phyloP scores from a whole-genome alignment of 2,329 filamentous ascomycete genomes.

The Thermothelomyces thermophilus region DNA sequence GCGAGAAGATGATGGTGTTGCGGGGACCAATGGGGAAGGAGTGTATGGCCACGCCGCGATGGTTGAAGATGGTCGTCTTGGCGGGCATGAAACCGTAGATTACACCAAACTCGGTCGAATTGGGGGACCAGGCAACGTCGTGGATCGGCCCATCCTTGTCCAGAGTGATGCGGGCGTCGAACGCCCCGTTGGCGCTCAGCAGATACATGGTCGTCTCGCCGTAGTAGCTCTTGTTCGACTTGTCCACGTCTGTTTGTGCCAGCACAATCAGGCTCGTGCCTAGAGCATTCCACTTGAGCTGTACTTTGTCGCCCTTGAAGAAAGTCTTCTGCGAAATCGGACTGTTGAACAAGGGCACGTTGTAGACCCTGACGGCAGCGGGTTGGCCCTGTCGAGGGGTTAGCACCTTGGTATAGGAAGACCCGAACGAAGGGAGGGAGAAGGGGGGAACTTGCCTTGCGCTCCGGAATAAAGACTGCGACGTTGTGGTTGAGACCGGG shows the following conservation, averaged over 20 bases:
- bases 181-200: conserved; percentile 81
- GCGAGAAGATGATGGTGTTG: conserved; percentile 93
- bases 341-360: conserved; percentile 75
- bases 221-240: conserved; percentile 98
- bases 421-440: neutral
- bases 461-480: conserved; percentile 90
- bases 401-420: neutral
- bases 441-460: conserved; percentile 67
- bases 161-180: conserved; percentile 84
- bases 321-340: conserved; percentile 97
- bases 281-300: conserved; percentile 93
- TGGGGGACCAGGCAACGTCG: conserved; percentile 97
- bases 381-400: conserved; percentile 65
- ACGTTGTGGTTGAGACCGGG: conserved; percentile 86
- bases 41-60: conserved; percentile 73
- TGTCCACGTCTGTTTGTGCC: conserved; percentile 96
- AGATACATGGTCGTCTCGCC: conserved; percentile 97
- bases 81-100: conserved; percentile 99
- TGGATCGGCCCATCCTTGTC: conserved; percentile 96
- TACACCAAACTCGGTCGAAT: conserved; percentile 95
- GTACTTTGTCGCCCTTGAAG: conserved; percentile 98
- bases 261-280: conserved; percentile 90
- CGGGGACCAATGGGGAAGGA: conserved; percentile 80
- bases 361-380: conserved; percentile 88
- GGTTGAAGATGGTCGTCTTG: conserved; percentile 97